Conservation (phyloP, 2,329 filamentous ascomycete species). For the Penicillium sp. region DNA sequence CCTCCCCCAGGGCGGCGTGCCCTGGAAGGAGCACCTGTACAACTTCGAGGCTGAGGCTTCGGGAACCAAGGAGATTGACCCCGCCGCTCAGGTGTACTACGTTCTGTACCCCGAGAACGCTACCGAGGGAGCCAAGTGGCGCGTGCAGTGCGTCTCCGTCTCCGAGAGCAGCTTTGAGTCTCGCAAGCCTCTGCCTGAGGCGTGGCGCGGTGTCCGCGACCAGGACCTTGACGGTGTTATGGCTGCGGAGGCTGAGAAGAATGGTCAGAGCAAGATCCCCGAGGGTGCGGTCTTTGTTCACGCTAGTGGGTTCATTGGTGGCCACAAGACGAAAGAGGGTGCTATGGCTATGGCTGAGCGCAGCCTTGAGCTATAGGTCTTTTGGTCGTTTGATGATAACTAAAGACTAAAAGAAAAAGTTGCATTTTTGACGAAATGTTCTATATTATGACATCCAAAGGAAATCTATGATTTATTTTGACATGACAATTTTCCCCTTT, state of each 20-base stretch:
- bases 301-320: constrained; percentile 92
- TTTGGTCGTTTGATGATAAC: not conserved
- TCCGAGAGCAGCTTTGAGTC: constrained; percentile 85
- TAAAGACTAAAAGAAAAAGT: constrained; percentile 1
- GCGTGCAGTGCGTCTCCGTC: constrained; percentile 87
- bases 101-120: constrained; percentile 87
- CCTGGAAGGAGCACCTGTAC: constrained; percentile 97
- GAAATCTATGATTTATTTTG: not conserved
- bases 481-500: not conserved
- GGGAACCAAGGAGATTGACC: constrained; percentile 34
- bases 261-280: constrained; percentile 39
- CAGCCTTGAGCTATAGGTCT: constrained; percentile 31
- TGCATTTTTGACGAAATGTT: not conserved
- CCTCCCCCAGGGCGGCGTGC: constrained; percentile 71
- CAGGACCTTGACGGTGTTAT: constrained; percentile 69
- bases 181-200: constrained; percentile 83
- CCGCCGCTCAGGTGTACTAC: constrained; percentile 67
- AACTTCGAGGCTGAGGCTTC: constrained; percentile 66
- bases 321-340: constrained; percentile 87
- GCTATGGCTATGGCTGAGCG: constrained; percentile 73
- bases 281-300: constrained; percentile 83
- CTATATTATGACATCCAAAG: constrained; percentile 1
- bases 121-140: constrained; percentile 76
- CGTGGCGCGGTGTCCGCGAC: constrained; percentile 89
- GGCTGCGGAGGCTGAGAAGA: constrained; percentile 39